A percentile compares a stretch with the other conserved stretches of the same genome.
Conservation (phyloP, 2,329 filamentous ascomycete genomes). For the Hysterium pulicare region DNA sequence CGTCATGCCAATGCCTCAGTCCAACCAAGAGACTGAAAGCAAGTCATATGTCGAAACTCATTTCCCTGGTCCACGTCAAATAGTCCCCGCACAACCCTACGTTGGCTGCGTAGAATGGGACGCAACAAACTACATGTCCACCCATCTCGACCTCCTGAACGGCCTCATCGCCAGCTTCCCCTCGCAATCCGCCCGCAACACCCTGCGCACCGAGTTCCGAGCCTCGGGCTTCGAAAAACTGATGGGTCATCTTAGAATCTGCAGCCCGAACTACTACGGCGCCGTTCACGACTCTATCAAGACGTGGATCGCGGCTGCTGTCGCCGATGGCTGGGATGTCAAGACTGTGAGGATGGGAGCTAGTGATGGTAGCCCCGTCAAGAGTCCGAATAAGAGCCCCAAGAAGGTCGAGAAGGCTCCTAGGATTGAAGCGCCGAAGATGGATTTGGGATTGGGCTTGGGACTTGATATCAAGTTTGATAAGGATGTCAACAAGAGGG, state of each 20-base stretch:
- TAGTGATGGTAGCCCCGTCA: conserved; percentile 35
- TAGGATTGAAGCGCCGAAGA: conserved; percentile 36
- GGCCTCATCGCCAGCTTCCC: conserved; percentile 81
- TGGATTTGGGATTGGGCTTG: conserved; percentile 29
- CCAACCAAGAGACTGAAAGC: conserved; percentile 1
- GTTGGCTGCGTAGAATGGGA: conserved; percentile 99
- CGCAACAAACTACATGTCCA: conserved; percentile 91
- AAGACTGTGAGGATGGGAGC: conserved; percentile 72
- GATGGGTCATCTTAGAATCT: conserved; percentile 79
- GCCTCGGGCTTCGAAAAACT: conserved; percentile 89
- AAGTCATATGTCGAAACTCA: conserved; percentile 57
- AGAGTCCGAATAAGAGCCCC: conserved; percentile 40
- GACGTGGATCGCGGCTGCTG: conserved; percentile 85
- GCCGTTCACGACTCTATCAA: conserved; percentile 84
- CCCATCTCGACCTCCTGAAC: conserved; percentile 89
- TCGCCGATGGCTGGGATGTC: conserved; percentile 84
- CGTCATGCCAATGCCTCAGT: conserved; percentile 64
- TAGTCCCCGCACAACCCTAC: conserved; percentile 90
- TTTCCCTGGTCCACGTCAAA: conserved; percentile 82
- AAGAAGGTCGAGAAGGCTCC: conserved; percentile 37
- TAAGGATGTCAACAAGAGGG: conserved; percentile 21
- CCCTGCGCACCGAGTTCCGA: conserved; percentile 70
- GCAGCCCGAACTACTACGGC: conserved; percentile 97
- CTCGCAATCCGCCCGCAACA: conserved; percentile 66
- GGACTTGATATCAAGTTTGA: conserved; percentile 26